These are phyloP conservation scores for Paraconiothyrium sp. DNA, from an alignment of 2,329 filamentous ascomycete genomes.

Conservation along the genomic window DNA sequence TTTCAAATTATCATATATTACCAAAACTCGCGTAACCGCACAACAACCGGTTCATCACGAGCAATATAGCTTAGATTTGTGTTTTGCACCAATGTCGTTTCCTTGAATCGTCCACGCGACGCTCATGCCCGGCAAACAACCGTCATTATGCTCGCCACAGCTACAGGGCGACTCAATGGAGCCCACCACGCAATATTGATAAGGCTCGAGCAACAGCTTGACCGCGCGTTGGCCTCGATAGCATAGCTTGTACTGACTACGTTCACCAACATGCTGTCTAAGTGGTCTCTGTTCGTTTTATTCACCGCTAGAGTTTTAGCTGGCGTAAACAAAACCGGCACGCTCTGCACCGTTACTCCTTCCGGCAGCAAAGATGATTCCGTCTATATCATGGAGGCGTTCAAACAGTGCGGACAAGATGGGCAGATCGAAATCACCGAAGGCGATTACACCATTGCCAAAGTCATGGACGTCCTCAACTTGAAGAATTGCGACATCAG, in stretches of 20 bases:
- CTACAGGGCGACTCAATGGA: conserved; percentile 11
- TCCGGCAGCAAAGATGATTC: conserved; percentile 34
- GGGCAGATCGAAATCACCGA: conserved; percentile 35
- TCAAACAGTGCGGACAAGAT: conserved; percentile 40
- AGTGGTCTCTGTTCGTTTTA: conserved; percentile 20
- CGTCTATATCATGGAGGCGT: conserved; percentile 36
- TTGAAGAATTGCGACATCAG: conserved; percentile 40
- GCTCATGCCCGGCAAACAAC: too few species aligned
- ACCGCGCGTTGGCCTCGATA: not conserved
- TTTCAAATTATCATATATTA: conserved; percentile 23
- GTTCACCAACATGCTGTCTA: conserved; percentile 23
- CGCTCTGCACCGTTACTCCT: conserved; percentile 35
- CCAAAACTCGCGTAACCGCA: conserved; percentile 16
- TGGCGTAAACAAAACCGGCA: conserved; percentile 36
- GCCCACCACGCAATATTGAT: conserved; percentile 24
- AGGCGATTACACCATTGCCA: conserved; percentile 38
- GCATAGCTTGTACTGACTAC: conserved; percentile 9
- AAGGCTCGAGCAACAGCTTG: conserved; percentile 24
- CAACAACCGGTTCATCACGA: conserved; percentile 22
- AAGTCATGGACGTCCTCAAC: conserved; percentile 39
- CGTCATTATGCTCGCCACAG: not conserved
- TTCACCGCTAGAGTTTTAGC: conserved; percentile 21
- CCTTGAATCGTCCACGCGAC: not conserved
- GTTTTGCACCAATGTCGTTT: conserved; percentile 13
- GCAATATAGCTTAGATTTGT: not conserved